Conservation (phyloP, 2,329 filamentous ascomycete species). For the Ramularia collo-cygni region DNA sequence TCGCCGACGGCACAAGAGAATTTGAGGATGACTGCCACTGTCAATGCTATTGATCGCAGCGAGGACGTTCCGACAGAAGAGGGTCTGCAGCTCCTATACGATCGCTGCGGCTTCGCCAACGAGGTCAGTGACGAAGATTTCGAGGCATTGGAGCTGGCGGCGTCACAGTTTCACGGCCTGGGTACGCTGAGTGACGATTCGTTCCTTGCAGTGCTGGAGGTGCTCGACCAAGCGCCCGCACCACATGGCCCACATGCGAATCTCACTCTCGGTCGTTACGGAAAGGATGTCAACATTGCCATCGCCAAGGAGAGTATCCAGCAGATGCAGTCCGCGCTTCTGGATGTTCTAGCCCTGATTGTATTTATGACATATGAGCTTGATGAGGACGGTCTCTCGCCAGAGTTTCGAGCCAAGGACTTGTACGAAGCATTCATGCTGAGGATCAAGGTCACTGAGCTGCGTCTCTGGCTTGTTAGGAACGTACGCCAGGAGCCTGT, state of each 20-base stretch:
- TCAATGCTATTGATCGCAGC: conserved; percentile 11
- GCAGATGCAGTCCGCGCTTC: conserved; percentile 64
- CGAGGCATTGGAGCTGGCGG: conserved; percentile 57
- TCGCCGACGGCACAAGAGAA: conserved; percentile 13
- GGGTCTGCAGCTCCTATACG: conserved; percentile 70
- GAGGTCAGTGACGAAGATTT: conserved; percentile 79
- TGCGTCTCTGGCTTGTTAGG: conserved; percentile 60
- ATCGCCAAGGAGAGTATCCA: conserved; percentile 73
- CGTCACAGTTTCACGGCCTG: conserved; percentile 59
- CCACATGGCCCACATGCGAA: conserved; percentile 34
- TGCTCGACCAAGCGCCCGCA: conserved; percentile 37
- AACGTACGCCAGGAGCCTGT: conserved; percentile 40
- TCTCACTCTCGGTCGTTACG: conserved; percentile 62
- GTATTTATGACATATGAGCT: conserved; percentile 82
- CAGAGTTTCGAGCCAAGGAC: conserved; percentile 53
- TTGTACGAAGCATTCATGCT: conserved; percentile 64
- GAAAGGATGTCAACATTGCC: conserved; percentile 65
- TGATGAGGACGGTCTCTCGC: conserved; percentile 62
- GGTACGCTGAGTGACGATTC: conserved; percentile 45
- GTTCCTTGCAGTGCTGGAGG: conserved; percentile 46
- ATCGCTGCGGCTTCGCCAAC: conserved; percentile 68
- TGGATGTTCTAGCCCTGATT: conserved; percentile 75
- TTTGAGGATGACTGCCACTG: conserved; percentile 9
- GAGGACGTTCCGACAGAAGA: conserved; percentile 46
- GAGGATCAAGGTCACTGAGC: conserved; percentile 65